These are phyloP conservation scores for Solanum sejunctum DNA, from an alignment of 257 asterid genomes.

Conservation along the genomic window DNA sequence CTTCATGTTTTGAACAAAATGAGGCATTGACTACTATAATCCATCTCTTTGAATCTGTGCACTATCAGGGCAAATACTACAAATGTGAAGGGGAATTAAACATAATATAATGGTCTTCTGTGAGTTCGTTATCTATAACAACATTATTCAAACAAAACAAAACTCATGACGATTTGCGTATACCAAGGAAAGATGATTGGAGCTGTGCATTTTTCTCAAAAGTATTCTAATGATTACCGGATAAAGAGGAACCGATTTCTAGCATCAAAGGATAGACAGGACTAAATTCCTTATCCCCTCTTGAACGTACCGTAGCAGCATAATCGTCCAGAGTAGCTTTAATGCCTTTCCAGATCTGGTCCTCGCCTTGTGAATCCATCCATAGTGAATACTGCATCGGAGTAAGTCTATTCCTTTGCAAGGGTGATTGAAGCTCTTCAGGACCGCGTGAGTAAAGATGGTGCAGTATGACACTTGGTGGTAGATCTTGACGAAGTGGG, in stretches of 20 bases:
- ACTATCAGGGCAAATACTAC: background rate
- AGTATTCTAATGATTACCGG: slow-evolving; percentile 19
- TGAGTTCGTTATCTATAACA: background rate
- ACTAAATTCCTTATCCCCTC: slow-evolving; percentile 94
- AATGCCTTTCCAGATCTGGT: slow-evolving; percentile 90
- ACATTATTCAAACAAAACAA: background rate
- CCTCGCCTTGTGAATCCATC: slow-evolving; percentile 97
- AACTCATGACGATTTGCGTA: background rate
- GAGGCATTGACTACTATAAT: background rate
- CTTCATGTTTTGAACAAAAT: background rate
- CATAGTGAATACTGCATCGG: slow-evolving; percentile 79
- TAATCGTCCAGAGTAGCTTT: slow-evolving; percentile 87
- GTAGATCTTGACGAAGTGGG: slow-evolving; percentile 82
- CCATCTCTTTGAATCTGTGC: background rate
- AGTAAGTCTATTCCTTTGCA: slow-evolving; percentile 77
- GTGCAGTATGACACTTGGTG: slow-evolving; percentile 77
- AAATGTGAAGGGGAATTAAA: background rate
- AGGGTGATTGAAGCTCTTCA: slow-evolving; percentile 81
- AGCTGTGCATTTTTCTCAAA: background rate
- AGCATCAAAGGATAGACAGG: slow-evolving; percentile 76
- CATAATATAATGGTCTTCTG: background rate
- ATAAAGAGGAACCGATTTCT: slow-evolving; percentile 52
- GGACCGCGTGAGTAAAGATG: slow-evolving; percentile 90
- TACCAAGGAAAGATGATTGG: background rate
- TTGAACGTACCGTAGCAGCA: slow-evolving; percentile 54